Evolutionary conservation across 148 eudicot species (phyloP).

Genomic region (Chenopodium suecicum): DNA sequence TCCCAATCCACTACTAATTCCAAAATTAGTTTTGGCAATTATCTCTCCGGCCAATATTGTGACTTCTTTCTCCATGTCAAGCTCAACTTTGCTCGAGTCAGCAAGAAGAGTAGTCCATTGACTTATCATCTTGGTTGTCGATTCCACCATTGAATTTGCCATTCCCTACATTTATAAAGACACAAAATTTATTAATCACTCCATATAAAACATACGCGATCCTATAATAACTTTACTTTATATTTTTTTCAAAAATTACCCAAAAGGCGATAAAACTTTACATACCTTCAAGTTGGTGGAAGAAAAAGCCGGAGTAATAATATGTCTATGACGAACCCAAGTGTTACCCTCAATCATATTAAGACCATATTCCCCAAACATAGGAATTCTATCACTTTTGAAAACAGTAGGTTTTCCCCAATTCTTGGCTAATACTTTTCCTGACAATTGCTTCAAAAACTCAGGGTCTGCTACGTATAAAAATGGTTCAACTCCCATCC

Average conservation of each 20-base stretch:
- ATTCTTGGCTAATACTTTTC: constrained; percentile 59
- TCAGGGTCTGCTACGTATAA: constrained; percentile 84
- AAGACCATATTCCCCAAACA: constrained; percentile 87
- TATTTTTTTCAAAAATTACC: no score
- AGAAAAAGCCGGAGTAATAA: constrained; percentile 85
- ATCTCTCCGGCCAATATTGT: constrained; percentile 70
- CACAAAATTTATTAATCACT: not conserved
- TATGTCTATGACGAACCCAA: constrained; percentile 85
- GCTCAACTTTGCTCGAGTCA: constrained; percentile 39
- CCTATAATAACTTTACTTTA: no score
- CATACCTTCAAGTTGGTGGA: constrained; percentile 71
- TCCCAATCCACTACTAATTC: constrained; percentile 54
- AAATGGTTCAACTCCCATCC: constrained; percentile 97
- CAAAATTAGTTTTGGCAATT: constrained; percentile 82
- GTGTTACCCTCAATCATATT: constrained; percentile 74
- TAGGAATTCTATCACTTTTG: constrained; percentile 63
- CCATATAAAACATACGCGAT: no score
- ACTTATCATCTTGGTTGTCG: constrained; percentile 57
- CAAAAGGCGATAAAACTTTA: not conserved
- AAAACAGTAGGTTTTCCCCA: constrained; percentile 96
- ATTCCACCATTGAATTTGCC: constrained; percentile 75
- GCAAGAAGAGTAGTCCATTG: constrained; percentile 47
- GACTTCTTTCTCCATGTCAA: constrained; percentile 77
- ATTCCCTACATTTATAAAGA: constrained; percentile 49
- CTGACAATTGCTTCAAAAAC: constrained; percentile 66